phyloP scores from a whole-genome alignment of 805 yeast species.

The Candida xiaguanensis region DNA sequence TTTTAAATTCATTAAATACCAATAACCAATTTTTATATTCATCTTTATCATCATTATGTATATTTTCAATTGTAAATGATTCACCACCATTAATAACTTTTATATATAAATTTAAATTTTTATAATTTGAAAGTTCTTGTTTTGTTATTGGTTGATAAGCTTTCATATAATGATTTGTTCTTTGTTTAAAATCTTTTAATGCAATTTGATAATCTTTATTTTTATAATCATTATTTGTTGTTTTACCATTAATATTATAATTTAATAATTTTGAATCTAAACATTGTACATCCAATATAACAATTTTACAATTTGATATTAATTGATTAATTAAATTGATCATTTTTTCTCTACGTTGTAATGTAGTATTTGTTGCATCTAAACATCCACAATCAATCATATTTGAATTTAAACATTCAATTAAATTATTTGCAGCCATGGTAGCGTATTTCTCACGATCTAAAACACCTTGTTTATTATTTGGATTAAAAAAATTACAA shows the following conservation, averaged over 20 bases:
- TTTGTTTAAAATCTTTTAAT: constrained; percentile 54
- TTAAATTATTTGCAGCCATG: constrained; percentile 28
- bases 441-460: constrained; percentile 36
- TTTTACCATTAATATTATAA: constrained; percentile 62
- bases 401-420: constrained; percentile 24
- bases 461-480: constrained; percentile 23
- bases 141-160: constrained; percentile 28
- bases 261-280: constrained; percentile 47
- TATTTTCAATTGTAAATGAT: constrained; percentile 13
- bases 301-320: constrained; percentile 31
- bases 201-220: constrained; percentile 50
- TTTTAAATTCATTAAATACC: constrained; percentile 8
- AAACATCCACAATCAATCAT: constrained; percentile 34
- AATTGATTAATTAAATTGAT: constrained; percentile 19
- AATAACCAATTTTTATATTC: constrained; percentile 5
- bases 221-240: constrained; percentile 58
- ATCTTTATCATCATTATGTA: constrained; percentile 1
- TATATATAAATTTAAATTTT: constrained; percentile 19
- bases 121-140: constrained; percentile 21
- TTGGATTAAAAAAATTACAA: constrained; percentile 38
- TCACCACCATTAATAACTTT: constrained; percentile 27
- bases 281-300: constrained; percentile 60
- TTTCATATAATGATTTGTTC: constrained; percentile 49
- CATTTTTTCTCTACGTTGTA: constrained; percentile 29
- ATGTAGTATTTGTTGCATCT: constrained; percentile 43